Evolutionary conservation across 176 grass and related monocot genomes (phyloP), one percentile per base, ranked within the genome.

Genomic region (Tillandsia leiboldiana): DNA sequence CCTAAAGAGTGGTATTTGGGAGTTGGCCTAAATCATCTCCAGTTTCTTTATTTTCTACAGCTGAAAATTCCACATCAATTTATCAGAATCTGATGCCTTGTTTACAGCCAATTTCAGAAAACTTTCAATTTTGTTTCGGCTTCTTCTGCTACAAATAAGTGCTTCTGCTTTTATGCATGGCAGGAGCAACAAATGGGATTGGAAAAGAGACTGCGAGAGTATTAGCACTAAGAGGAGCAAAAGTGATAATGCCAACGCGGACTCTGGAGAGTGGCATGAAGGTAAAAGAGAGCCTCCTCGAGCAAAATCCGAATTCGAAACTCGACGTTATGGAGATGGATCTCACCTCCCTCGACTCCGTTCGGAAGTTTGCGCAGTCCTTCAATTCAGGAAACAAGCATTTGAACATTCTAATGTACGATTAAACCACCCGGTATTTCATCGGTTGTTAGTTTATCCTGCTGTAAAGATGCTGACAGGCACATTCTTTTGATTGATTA

Each of bases 281-380:
- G 85, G 80, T 82, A 51, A 91, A 89, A 64, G 83, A 96, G 64
- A 87, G 83, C 54, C 78, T 96, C 11, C 78, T 76, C 2, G 80
- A 89, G 11, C 72, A 96, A 68, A 61, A 89, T 27, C 88, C 85
- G 0, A 50, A 28, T 33, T 76, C 80, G 1, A 82, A 82, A 9
- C 74, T 91, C 20, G 78, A 91, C 3, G 86, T 96, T 73, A 83
- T 96, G 92, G 88, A 96, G 78, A 82, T 96, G 83, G 92, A 91
- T 61, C 68, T 88, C 53, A 85, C 81, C 68, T 96, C 85, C 27
- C 88, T 96, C 6, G 74, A 79, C 51, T 91, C 92, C 0, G 83
- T 96, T 65, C 62, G 70, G 22, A 70, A 72, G 10, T 96, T 96
- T 28, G 83, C 64, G 0, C 73, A 29, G 5, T 75, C 80, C 63